Base-by-base conservation (phyloP, 2,329 filamentous ascomycete species). In the Pseudodiploospora longispora region DNA sequence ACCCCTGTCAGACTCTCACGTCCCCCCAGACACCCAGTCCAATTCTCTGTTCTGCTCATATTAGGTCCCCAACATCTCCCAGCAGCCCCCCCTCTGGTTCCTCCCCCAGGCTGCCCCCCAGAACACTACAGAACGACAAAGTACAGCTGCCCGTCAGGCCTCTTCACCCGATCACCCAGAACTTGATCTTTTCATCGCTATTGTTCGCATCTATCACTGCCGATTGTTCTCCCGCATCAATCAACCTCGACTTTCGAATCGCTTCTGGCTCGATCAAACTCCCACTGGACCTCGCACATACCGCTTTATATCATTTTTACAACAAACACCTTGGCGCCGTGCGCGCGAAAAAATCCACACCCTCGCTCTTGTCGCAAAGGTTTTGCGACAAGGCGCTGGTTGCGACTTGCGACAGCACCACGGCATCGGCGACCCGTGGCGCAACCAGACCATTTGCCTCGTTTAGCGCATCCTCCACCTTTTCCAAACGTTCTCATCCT, bases 401-500 rank as follows among this genome's bases (percentile, higher is more conserved):
- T 19, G 19, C 19, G 10, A 37, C 8, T 27, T 12, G 35, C 35
- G 33, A 43, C 41, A 32, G 34, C 6, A 30, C 36, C 30, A 33
- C 19, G 19, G 19, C 19, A 19, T 19, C 19, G 19, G 19, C 19
- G 3, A 37, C 33, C 19, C 19, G 19, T 19, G 19, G 19, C 19
- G 3, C 19, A 19, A 19, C 19, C 19, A 19, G 19, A 19, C 27
- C 38, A 29, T 27, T 27, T 8, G 6, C 27, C 12, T 41, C 40
- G 40, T 34, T 5, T 19, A 12, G 9, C 32, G 27, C 31, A 27
- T 36, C 10, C n/a, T 12, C 27, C n/a, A 27, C 27, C 4, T 7
- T 36, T 31, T 30, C 38, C 28, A 31, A 41, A 12, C 42, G n/a
- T 37, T 40, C 42, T 34, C 38, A 44, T 42, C 40, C 36, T 38